A percentile compares a stretch with the other conserved stretches of the same genome.
phyloP scores from a whole-genome alignment of 345 rosid genomes.

The Boechera stricta region DNA sequence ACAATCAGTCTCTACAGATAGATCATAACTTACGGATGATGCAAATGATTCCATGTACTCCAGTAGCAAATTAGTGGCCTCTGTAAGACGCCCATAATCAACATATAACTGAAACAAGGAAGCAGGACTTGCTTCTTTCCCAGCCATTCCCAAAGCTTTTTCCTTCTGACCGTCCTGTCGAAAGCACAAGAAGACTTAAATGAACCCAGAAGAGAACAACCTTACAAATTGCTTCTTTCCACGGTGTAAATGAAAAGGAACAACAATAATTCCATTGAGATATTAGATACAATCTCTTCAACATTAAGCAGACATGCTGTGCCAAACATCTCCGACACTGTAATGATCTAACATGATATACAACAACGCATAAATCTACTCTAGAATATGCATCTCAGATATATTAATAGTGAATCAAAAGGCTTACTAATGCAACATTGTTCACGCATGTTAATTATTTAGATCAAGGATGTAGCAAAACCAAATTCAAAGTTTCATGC shows the following conservation, averaged over 20 bases:
- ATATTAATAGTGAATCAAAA: neutral
- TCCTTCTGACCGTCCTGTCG: constrained; percentile 68
- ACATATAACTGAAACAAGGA: constrained; percentile 82
- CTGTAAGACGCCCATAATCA: constrained; percentile 72
- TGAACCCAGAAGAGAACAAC: constrained; percentile 30
- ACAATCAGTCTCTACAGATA: constrained; percentile 9
- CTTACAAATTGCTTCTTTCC: constrained; percentile 14
- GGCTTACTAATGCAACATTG: constrained; percentile 3
- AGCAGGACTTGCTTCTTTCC: constrained; percentile 78
- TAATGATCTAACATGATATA: constrained; percentile 3
- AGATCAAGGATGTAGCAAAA: neutral
- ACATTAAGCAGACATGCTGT: constrained; percentile 11
- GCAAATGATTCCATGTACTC: constrained; percentile 77
- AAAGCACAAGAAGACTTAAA: constrained; percentile 25
- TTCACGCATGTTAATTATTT: constrained; percentile 4
- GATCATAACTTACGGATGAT: constrained; percentile 62
- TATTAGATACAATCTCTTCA: constrained; percentile 1
- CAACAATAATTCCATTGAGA: neutral
- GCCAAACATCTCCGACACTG: constrained; percentile 14
- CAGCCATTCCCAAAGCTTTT: constrained; percentile 75
- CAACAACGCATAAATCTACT: neutral
- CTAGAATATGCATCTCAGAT: constrained; percentile 11
- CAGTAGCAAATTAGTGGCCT: constrained; percentile 80
- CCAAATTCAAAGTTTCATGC: constrained; percentile 12
- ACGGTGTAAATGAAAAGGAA: constrained; percentile 9